Evolutionary conservation across 116 monocot species (phyloP).

Genomic region (Trichopus zeylanicus): DNA sequence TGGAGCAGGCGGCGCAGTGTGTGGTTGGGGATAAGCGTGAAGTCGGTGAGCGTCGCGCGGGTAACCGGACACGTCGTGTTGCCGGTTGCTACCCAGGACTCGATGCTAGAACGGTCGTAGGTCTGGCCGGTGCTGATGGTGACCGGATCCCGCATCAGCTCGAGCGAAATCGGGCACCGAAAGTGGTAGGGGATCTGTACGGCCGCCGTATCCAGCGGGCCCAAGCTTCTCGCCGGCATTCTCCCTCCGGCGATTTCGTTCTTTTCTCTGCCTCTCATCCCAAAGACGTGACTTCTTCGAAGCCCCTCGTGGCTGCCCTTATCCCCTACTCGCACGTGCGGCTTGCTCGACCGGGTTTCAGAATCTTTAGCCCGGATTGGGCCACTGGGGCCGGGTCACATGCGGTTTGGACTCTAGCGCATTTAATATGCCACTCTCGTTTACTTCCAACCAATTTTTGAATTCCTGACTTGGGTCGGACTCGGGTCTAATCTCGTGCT

Average conservation of each 20-base stretch:
- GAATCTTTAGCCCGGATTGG: conserved; percentile 1
- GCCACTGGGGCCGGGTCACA: conserved; percentile 6
- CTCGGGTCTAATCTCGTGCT: not conserved
- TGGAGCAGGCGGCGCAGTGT: conserved; percentile 96
- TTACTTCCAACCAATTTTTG: not conserved
- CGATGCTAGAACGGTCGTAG: conserved; percentile 71
- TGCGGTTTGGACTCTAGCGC: conserved; percentile 3
- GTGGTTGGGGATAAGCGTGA: conserved; percentile 81
- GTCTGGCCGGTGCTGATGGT: conserved; percentile 84
- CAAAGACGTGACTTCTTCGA: no score
- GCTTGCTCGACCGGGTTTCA: not conserved
- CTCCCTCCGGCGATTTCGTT: not conserved
- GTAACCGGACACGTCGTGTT: conserved; percentile 72
- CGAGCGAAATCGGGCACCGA: conserved; percentile 94
- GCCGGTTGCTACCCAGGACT: conserved; percentile 60
- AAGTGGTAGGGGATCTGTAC: conserved; percentile 81
- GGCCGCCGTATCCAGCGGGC: conserved; percentile 31
- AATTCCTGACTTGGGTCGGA: no score
- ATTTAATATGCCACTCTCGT: not conserved
- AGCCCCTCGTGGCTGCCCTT: conserved; percentile 2
- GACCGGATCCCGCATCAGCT: conserved; percentile 89
- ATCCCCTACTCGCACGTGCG: conserved; percentile 9
- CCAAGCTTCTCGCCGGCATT: conserved; percentile 35
- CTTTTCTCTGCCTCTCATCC: not conserved
- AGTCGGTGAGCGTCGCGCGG: conserved; percentile 37